phyloP scores from a whole-genome alignment of 495 filamentous ascomycete species.

The Hypoxylon intermedium region DNA sequence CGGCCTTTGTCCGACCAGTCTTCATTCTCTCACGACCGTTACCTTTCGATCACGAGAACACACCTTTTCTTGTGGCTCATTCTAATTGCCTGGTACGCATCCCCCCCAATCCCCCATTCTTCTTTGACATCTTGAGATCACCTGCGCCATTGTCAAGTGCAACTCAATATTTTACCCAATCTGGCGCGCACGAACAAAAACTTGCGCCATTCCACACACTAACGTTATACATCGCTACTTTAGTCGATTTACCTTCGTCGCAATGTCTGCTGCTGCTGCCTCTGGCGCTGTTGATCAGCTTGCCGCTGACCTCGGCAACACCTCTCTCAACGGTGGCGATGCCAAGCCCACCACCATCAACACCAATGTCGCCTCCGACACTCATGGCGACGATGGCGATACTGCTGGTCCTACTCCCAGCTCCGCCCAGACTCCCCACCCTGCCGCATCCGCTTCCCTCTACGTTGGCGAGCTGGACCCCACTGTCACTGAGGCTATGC shows the following conservation, averaged over 20 bases:
- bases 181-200: background rate
- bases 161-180: too few relatives aligned
- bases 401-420: conserved; percentile 71
- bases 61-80: conserved; percentile 17
- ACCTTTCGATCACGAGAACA: conserved; percentile 21
- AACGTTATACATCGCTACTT: conserved; percentile 2
- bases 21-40: conserved; percentile 30
- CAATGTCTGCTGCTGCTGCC: conserved; percentile 70
- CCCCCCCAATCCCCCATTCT: background rate
- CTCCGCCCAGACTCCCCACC: conserved; percentile 71
- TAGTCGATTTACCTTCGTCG: conserved; percentile 36
- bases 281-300: conserved; percentile 74
- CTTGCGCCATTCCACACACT: conserved; percentile 5
- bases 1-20: conserved; percentile 23
- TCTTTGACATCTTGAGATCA: too few relatives aligned
- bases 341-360: conserved; percentile 68
- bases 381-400: conserved; percentile 60
- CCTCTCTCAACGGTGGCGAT: conserved; percentile 66
- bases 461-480: conserved; percentile 99
- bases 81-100: conserved; percentile 29
- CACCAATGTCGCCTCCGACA: conserved; percentile 65
- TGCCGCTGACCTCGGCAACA: conserved; percentile 65
- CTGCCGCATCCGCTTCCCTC: conserved; percentile 92
- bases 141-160: too few relatives aligned
- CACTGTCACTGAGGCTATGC: conserved; percentile 98